These are phyloP conservation scores for Lachancea kluyveri DNA, from an alignment of 805 yeast genomes.

Conservation along the genomic window DNA sequence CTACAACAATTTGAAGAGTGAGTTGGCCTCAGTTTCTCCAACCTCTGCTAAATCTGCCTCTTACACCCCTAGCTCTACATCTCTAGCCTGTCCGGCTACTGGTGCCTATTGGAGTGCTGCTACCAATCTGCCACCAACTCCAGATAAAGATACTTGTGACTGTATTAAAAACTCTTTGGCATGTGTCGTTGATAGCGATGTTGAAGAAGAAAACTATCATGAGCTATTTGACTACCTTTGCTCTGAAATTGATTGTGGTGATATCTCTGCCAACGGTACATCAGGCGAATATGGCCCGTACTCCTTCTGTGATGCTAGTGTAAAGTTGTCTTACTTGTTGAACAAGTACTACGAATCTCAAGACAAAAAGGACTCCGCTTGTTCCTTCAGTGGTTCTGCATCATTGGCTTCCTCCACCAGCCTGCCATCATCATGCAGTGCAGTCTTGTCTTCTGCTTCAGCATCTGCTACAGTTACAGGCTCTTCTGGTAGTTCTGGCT, in stretches of 20 bases:
- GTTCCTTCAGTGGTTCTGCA: conserved; percentile 61
- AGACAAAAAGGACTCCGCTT: conserved; percentile 38
- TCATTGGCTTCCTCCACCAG: conserved; percentile 38
- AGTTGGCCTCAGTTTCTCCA: conserved; percentile 46
- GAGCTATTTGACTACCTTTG: conserved; percentile 50
- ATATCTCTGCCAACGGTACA: conserved; percentile 49
- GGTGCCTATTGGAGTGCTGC: conserved; percentile 52
- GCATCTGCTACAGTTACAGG: conserved; percentile 59
- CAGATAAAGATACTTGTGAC: conserved; percentile 50
- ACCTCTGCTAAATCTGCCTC: conserved; percentile 34
- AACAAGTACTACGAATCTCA: conserved; percentile 48
- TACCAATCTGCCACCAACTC: conserved; percentile 62
- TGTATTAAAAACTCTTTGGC: conserved; percentile 45
- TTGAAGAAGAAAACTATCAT: conserved; percentile 45
- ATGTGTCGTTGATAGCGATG: conserved; percentile 42
- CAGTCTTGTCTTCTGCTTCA: conserved; percentile 46
- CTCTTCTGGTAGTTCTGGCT: conserved; percentile 33
- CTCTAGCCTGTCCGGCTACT: conserved; percentile 52
- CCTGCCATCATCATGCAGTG: conserved; percentile 41
- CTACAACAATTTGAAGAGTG: conserved; percentile 49
- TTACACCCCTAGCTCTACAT: conserved; percentile 32
- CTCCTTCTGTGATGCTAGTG: conserved; percentile 61
- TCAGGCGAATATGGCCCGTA: conserved; percentile 59
- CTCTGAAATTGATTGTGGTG: conserved; percentile 48
- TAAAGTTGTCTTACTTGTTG: conserved; percentile 51